Percentiles rank a stretch among this genome's conserved stretches.
These are phyloP conservation scores for Ustilago loliicola DNA, from an alignment of 1,284 basidiomycete species.

Conservation along the genomic window DNA sequence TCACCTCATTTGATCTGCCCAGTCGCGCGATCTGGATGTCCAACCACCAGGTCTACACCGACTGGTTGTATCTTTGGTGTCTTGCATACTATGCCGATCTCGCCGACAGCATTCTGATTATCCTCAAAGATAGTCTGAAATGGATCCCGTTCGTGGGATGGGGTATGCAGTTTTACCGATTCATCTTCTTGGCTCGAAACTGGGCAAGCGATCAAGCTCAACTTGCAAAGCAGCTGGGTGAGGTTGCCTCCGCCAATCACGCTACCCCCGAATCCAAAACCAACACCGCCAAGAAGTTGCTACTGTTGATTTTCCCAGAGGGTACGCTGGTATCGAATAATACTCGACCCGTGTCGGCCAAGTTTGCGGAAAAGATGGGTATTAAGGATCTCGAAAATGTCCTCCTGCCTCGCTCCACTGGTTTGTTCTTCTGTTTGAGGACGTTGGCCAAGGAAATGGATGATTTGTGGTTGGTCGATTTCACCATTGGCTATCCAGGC, in stretches of 20 bases:
- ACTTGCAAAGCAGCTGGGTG: slow-evolving; percentile 48
- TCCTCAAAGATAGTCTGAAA: slow-evolving; percentile 59
- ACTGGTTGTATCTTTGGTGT: slow-evolving; percentile 67
- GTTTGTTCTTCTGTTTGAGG: slow-evolving; percentile 85
- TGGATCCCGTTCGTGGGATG: slow-evolving; percentile 64
- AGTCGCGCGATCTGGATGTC: slow-evolving; percentile 54
- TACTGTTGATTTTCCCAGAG: slow-evolving; percentile 65
- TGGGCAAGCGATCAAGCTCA: slow-evolving; percentile 56
- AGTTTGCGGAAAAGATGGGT: slow-evolving; percentile 63
- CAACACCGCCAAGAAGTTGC: slow-evolving; percentile 45
- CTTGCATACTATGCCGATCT: slow-evolving; percentile 61
- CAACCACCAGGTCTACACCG: slow-evolving; percentile 65
- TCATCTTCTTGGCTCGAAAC: slow-evolving; percentile 62
- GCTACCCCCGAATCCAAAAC: neutral
- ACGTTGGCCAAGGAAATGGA: slow-evolving; percentile 83
- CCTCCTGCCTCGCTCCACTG: slow-evolving; percentile 90
- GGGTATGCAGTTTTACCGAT: slow-evolving; percentile 66
- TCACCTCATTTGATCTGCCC: slow-evolving; percentile 51
- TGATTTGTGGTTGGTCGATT: slow-evolving; percentile 79
- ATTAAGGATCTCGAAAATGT: slow-evolving; percentile 81
- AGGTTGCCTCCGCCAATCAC: slow-evolving; percentile 38
- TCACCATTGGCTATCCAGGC: slow-evolving; percentile 89
- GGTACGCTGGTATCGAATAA: slow-evolving; percentile 60
- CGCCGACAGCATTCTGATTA: slow-evolving; percentile 57
- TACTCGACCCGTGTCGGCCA: slow-evolving; percentile 57